Percentiles rank a stretch among this genome's conserved stretches.
These are phyloP conservation scores for Candida yuanshanica DNA, from an alignment of 805 yeast genomes.

Conservation along the genomic window DNA sequence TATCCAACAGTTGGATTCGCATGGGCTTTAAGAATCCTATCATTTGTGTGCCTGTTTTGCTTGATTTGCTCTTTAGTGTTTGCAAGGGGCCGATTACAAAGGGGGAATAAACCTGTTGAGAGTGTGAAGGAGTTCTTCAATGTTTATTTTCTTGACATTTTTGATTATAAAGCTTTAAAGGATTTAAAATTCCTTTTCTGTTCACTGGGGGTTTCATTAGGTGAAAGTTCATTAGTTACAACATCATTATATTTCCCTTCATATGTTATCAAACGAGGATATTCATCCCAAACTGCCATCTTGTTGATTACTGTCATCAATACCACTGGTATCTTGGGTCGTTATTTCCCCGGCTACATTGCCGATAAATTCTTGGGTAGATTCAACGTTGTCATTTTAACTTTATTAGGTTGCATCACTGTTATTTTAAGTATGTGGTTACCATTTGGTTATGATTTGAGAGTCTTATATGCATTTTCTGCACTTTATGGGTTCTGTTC, in stretches of 20 bases:
- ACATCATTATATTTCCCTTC: constrained; percentile 48
- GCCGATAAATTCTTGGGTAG: constrained; percentile 43
- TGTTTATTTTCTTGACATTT: constrained; percentile 25
- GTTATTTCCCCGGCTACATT: constrained; percentile 39
- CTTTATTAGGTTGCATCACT: constrained; percentile 29
- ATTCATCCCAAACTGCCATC: constrained; percentile 37
- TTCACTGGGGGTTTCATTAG: constrained; percentile 37
- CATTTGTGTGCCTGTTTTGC: constrained; percentile 40
- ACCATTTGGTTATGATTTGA: constrained; percentile 33
- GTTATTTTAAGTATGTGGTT: constrained; percentile 36
- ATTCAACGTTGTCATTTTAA: constrained; percentile 43
- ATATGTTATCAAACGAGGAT: constrained; percentile 45
- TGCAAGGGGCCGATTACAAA: constrained; percentile 34
- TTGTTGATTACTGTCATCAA: constrained; percentile 42
- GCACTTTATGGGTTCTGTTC: constrained; percentile 49
- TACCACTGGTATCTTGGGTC: constrained; percentile 40
- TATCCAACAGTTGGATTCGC: constrained; percentile 47
- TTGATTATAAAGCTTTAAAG: constrained; percentile 35
- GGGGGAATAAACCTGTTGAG: constrained; percentile 11
- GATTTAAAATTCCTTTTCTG: constrained; percentile 40
- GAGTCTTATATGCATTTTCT: constrained; percentile 39
- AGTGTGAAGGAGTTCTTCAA: constrained; percentile 9
- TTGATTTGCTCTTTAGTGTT: constrained; percentile 30
- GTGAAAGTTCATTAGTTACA: constrained; percentile 29
- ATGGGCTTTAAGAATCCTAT: constrained; percentile 56